Base-by-base conservation (phyloP, 257 asterid genomes). In the Nicotiana sylvestris region DNA sequence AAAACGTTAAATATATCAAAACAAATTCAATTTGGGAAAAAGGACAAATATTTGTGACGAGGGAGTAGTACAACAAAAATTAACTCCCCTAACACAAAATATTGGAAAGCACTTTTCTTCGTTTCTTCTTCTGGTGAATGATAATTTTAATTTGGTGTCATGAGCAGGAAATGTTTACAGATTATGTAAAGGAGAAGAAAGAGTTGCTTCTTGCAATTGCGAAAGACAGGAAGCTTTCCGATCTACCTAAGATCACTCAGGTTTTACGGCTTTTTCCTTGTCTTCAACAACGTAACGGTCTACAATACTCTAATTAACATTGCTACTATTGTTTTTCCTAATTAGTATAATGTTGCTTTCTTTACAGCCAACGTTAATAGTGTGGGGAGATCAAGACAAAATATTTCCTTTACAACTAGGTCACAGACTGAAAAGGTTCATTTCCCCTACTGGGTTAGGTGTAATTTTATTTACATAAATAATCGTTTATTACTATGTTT, bases 361-460 rank as follows among this genome's bases (percentile, higher is more conserved):
- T 39, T 10, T 83, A 85, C 93, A 91, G 95, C 94, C 93, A 70
- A 90, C 96, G 5, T 81, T 91, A 21, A 87, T 93, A 13, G 53
- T 93, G 0, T 93, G 94, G 97, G 97, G 97, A 43, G 97, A 93
- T 78, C 85, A 90, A 83, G 97, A 93, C 85, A 85, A 85, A 43
- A 84, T 93, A 58, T 93, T 93, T 80, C 97, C 96, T 3, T 16
- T 93, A 8, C 92, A 93, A 84, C 84, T 93, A 60, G 97, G 91
- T 82, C 70, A 89, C 86, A 88, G 97, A 85, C 83, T 93, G 58
- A 87, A 88, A 82, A 89, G 94, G 94, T 92, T 13, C 27, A 29
- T 80, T 37, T 57, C 82, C 29, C 43, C 74, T 37, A 7, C 61
- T 79, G 82, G 82, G 76, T 79, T 79, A 61, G n/a, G 62, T 39